These are phyloP conservation scores for Thelephora aurantiotincta DNA, from an alignment of 768 basidiomycete species.

Conservation along the genomic window DNA sequence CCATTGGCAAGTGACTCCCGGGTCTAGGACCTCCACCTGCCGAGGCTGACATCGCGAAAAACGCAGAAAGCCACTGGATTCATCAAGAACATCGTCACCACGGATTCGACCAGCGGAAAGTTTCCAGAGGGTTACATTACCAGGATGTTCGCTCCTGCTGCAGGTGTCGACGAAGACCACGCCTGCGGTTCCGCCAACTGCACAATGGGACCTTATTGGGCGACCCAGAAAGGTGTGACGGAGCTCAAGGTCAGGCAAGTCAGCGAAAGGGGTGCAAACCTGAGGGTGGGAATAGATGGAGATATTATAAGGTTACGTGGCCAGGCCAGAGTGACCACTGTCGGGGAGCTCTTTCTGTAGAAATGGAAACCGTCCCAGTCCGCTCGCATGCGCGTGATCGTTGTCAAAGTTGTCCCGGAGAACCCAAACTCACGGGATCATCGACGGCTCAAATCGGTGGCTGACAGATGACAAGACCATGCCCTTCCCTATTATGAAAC, in stretches of 20 bases:
- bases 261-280: constrained; percentile 32
- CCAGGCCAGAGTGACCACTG: neutral
- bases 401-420: too few relatives aligned
- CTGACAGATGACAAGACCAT: too few relatives aligned
- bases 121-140: constrained; percentile 25
- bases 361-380: too few relatives aligned
- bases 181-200: constrained; percentile 44
- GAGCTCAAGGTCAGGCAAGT: constrained; percentile 35
- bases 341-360: too few relatives aligned
- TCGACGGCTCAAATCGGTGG: too few relatives aligned
- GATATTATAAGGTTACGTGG: neutral
- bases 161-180: constrained; percentile 26
- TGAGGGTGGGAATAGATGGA: constrained; percentile 25
- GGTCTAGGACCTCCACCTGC: neutral
- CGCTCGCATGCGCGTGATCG: too few relatives aligned
- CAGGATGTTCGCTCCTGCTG: constrained; percentile 32
- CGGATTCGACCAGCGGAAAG: constrained; percentile 15
- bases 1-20: constrained; percentile 20
- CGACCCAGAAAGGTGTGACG: constrained; percentile 17
- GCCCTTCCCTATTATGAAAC: too few relatives aligned
- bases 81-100: constrained; percentile 26
- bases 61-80: constrained; percentile 22
- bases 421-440: too few relatives aligned
- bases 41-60: neutral
- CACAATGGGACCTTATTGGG: constrained; percentile 36